phyloP scores from a whole-genome alignment of 2,329 filamentous ascomycete genomes.

The Colletotrichum theobromicola region DNA sequence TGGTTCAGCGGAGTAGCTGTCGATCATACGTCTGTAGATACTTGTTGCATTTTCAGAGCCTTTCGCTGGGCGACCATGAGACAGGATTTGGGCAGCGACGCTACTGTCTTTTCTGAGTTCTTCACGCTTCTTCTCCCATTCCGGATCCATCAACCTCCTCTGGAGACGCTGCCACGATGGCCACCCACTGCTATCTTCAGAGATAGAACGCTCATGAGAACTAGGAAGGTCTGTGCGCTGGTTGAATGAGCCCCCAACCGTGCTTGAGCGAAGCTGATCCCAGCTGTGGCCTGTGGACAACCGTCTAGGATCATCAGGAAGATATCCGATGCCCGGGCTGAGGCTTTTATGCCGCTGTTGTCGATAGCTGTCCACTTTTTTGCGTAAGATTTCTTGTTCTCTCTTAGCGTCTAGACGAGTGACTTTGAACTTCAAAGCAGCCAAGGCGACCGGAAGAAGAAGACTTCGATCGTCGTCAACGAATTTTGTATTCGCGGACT shows the following conservation, averaged over 20 bases:
- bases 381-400: background rate
- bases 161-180: background rate
- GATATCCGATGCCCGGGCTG: background rate
- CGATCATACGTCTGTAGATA: background rate
- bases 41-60: background rate
- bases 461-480: fast-evolving
- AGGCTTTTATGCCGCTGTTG: background rate
- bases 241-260: background rate
- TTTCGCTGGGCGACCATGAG: background rate
- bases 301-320: background rate
- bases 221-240: background rate
- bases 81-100: background rate
- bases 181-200: background rate
- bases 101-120: background rate
- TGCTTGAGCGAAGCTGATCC: background rate
- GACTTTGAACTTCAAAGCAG: background rate
- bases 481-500: background rate
- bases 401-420: background rate
- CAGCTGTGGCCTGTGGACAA: fast-evolving
- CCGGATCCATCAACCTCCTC: background rate
- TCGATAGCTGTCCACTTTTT: background rate
- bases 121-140: background rate
- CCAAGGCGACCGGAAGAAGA: background rate
- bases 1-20: background rate
- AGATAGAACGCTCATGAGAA: background rate